A percentile compares a stretch with the other conserved stretches of the same genome.
Evolutionary conservation across 352 stramenopile species (phyloP).

Genomic region (Thalassiosira livingstoniorum): DNA sequence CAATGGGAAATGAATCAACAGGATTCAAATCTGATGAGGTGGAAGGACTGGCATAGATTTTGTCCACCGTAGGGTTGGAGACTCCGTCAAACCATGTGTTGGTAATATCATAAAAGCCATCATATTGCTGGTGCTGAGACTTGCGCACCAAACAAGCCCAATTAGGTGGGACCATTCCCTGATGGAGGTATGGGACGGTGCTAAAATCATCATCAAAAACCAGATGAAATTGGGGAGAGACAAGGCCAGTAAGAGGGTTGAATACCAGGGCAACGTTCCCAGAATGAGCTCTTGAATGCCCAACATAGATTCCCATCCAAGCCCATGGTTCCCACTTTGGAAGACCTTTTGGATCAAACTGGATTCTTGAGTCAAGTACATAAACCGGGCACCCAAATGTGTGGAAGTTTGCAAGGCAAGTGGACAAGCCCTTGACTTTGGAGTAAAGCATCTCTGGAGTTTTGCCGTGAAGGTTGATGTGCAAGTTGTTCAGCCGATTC

Average conservation of each 20-base stretch:
- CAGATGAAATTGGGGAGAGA: conserved; percentile 41
- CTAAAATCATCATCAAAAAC: conserved; percentile 35
- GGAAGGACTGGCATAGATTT: neutral
- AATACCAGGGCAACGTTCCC: conserved; percentile 26
- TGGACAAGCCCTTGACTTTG: neutral
- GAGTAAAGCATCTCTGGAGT: conserved; percentile 46
- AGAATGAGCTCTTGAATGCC: conserved; percentile 15
- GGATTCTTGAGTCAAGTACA: conserved; percentile 22
- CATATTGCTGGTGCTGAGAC: neutral
- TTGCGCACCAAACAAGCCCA: conserved; percentile 18
- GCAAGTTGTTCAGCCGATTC: conserved; percentile 36
- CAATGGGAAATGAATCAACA: neutral
- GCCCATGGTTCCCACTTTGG: conserved; percentile 32
- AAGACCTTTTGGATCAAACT: conserved; percentile 10
- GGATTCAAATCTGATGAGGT: neutral
- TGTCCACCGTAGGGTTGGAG: neutral
- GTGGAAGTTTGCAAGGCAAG: conserved; percentile 25
- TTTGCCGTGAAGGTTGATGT: conserved; percentile 8
- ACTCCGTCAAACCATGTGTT: conserved; percentile 22
- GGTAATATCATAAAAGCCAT: neutral
- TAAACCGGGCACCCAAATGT: conserved; percentile 42
- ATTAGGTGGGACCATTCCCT: conserved; percentile 15
- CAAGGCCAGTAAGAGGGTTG: conserved; percentile 20
- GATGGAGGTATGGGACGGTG: conserved; percentile 7
- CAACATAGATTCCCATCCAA: conserved; percentile 38